Evolutionary conservation across 73 alveolate genomes (phyloP).

Genomic region (Paramecium primaurelia): DNA sequence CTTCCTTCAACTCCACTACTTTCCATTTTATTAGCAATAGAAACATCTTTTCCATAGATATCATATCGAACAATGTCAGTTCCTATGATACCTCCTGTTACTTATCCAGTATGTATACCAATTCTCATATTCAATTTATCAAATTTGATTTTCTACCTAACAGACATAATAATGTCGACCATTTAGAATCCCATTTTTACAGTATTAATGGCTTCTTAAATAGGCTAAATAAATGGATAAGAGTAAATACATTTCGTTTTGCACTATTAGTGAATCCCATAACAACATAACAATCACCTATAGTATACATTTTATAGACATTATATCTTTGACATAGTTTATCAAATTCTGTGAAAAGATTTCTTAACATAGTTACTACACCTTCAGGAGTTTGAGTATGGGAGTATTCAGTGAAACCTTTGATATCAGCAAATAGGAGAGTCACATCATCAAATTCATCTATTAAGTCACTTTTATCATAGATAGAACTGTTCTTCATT

Average conservation of each 20-base stretch:
- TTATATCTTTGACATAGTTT: constrained; percentile 40
- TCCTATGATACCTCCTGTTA: constrained; percentile 54
- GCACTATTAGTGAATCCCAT: constrained; percentile 65
- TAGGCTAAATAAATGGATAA: background rate
- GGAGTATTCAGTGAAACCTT: constrained; percentile 58
- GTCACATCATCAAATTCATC: constrained; percentile 67
- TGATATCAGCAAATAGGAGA: constrained; percentile 57
- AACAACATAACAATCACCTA: constrained; percentile 67
- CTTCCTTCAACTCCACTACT: constrained; percentile 54
- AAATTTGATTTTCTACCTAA: constrained; percentile 71
- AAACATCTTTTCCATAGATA: constrained; percentile 46
- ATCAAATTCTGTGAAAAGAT: constrained; percentile 56
- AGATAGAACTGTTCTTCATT: constrained; percentile 4
- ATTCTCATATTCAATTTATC: constrained; percentile 71
- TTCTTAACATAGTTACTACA: constrained; percentile 57
- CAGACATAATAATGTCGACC: constrained; percentile 78
- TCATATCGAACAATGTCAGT: constrained; percentile 55
- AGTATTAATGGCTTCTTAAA: constrained; percentile 73
- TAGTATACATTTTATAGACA: constrained; percentile 56
- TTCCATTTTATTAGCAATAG: constrained; percentile 55
- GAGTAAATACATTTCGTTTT: constrained; percentile 24
- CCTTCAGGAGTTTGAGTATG: constrained; percentile 44
- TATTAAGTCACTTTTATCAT: constrained; percentile 35
- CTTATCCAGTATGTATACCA: constrained; percentile 64
- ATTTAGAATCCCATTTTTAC: constrained; percentile 80